Evolutionary conservation across 192 early-diverging fungal species (phyloP).

Genomic region (Rhizophagus clarus): DNA sequence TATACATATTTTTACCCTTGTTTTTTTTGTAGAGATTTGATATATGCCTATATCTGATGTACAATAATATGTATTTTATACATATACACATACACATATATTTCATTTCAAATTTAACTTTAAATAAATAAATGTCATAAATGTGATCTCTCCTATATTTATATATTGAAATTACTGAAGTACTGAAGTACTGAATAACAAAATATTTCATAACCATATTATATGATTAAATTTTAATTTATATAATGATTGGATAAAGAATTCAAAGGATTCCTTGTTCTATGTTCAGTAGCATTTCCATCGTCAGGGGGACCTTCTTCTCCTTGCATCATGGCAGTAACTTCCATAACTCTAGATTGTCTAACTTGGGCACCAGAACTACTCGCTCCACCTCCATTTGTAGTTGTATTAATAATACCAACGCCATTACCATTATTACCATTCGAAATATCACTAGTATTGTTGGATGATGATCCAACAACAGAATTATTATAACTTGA

Average conservation of each 20-base stretch:
- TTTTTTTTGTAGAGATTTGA: too few species aligned
- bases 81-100: too few species aligned
- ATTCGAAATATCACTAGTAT: background rate
- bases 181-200: too few species aligned
- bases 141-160: too few species aligned
- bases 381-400: background rate
- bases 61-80: too few species aligned
- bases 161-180: too few species aligned
- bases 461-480: background rate
- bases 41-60: too few species aligned
- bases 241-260: conserved; percentile 12
- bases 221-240: background rate
- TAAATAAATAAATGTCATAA: too few species aligned
- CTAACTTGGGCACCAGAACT: conserved; percentile 4
- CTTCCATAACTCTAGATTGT: conserved; percentile 21
- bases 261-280: conserved; percentile 31
- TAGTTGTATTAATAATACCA: background rate
- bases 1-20: too few species aligned
- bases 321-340: conserved; percentile 23
- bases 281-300: conserved; percentile 11
- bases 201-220: too few species aligned
- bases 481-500: background rate
- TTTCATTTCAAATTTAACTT: too few species aligned
- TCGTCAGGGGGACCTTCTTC: conserved; percentile 20
- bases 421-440: background rate